These are phyloP conservation scores for Alternaria sp. DNA, from an alignment of 2,329 filamentous ascomycete genomes.

Conservation along the genomic window DNA sequence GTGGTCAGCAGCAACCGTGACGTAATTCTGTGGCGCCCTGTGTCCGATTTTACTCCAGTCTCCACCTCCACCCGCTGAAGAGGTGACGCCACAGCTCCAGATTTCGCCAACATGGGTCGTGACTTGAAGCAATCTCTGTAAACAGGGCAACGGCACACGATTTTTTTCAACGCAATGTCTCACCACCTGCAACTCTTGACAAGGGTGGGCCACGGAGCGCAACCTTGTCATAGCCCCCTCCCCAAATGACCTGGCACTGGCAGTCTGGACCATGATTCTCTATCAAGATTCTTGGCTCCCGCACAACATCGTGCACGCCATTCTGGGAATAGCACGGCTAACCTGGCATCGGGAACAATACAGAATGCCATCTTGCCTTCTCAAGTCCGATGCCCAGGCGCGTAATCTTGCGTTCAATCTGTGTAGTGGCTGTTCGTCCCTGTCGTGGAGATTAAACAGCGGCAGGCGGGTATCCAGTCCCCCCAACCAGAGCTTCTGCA, in stretches of 20 bases:
- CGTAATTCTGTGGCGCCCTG: constrained; percentile 15
- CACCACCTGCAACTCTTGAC: not conserved
- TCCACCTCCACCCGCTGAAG: not conserved
- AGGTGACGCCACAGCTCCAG: constrained; percentile 13
- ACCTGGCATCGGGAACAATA: constrained; percentile 1
- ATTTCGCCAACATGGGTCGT: constrained; percentile 1
- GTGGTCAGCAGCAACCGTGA: constrained; percentile 1
- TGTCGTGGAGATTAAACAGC: constrained; percentile 1
- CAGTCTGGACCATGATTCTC: not conserved
- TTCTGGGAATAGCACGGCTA: not conserved
- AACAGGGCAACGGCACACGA: constrained; percentile 10
- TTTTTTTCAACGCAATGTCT: constrained; percentile 2
- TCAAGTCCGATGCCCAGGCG: not conserved
- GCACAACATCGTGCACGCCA: not conserved
- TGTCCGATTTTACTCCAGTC: not conserved
- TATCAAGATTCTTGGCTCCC: not conserved
- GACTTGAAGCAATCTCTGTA: constrained; percentile 1
- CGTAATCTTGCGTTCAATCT: not conserved
- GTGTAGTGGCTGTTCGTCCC: not conserved
- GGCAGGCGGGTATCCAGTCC: not conserved
- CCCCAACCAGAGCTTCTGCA: not conserved
- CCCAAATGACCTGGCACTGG: not conserved
- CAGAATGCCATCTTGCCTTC: not conserved
- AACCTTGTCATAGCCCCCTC: too few relatives aligned
- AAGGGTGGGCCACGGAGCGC: not conserved